Base-by-base conservation (phyloP, 2,329 filamentous ascomycete genomes). In the Apiospora koreana region DNA sequence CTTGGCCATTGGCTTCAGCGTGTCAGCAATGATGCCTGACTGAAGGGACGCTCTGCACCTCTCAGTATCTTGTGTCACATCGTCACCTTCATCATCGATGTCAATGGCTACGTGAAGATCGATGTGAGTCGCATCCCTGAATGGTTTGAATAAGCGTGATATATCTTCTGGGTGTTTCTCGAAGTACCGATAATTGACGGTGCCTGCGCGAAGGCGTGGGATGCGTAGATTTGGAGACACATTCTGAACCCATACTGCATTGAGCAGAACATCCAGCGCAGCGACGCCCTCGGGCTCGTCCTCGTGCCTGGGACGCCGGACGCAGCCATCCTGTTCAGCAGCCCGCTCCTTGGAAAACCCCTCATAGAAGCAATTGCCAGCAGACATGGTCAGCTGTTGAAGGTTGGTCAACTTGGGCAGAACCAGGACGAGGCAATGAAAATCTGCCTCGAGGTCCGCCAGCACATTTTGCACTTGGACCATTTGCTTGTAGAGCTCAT, bases 381-480 rank as follows among this genome's bases (percentile, higher is more conserved):
- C 16, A 1, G 45, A 58, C 64, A 69, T 58, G 21, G 45, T 69
- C 0, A 76, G 70, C 8, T 72, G 69, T 7, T 68, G 73, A 0
- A 76, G 43, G 8, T 76, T 73, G 1, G 72, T 72, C 35, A 77
- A 70, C 8, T 41, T 70, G 14, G 75, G 69, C 3, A 71, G 38
- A 5, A 72, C 35, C 18, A 67, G 23, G 0, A 43, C 1, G 2
- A 69, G 69, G 43, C 28, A 58, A 1, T 31, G 8, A 2, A 23
- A 21, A 8, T 66, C 69, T 2, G 23, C 28, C 6, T 54, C 46
- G 10, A 50, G 12, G 7, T n/a, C 7, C 0, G n/a, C 25, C 6
- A 67, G n/a, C 14, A 28, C 7, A 0, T n/a, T 35, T 31, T 69
- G 69, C 23, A 64, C 23, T 0, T 6, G 21, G 5, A 67, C 21